phyloP scores from a whole-genome alignment of 192 early-diverging fungal species.

The Entomortierella parvispora region DNA sequence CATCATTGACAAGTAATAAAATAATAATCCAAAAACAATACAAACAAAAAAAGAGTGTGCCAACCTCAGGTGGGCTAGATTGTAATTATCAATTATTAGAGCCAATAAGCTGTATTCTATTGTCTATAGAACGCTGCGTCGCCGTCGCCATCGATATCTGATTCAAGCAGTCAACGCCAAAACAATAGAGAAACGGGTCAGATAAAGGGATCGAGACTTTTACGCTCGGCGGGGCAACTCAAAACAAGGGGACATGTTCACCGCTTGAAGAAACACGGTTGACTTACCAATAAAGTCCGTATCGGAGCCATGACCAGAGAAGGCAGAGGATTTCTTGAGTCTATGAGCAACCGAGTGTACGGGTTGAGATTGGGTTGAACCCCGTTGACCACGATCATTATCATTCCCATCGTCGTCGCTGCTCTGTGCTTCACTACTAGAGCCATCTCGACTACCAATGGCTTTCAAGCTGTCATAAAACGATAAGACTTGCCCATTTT shows the following conservation, averaged over 20 bases:
- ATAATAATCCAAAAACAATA: neutral
- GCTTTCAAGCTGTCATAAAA: slow-evolving; percentile 42
- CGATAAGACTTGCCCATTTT: slow-evolving; percentile 52
- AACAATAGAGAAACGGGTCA: neutral
- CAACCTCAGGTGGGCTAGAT: neutral
- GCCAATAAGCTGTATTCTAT: no score
- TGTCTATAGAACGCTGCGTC: slow-evolving; percentile 15
- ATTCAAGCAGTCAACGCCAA: no score
- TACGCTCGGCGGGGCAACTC: neutral
- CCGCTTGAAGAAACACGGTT: neutral
- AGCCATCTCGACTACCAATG: slow-evolving; percentile 32
- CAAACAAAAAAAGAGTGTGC: neutral
- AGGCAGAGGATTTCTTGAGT: slow-evolving; percentile 46
- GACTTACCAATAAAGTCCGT: slow-evolving; percentile 45
- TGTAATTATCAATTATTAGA: no score
- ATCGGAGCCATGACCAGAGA: slow-evolving; percentile 25
- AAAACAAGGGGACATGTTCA: neutral
- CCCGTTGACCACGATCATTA: neutral
- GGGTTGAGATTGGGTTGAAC: slow-evolving; percentile 29
- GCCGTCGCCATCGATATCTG: slow-evolving; percentile 50
- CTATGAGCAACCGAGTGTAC: slow-evolving; percentile 25
- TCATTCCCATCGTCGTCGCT: neutral
- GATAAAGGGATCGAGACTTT: neutral
- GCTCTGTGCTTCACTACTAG: slow-evolving; percentile 2
- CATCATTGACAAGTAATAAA: neutral